These are phyloP conservation scores for Sphaerulina vaccinii DNA, from an alignment of 2,329 filamentous ascomycete species.

Conservation along the genomic window DNA sequence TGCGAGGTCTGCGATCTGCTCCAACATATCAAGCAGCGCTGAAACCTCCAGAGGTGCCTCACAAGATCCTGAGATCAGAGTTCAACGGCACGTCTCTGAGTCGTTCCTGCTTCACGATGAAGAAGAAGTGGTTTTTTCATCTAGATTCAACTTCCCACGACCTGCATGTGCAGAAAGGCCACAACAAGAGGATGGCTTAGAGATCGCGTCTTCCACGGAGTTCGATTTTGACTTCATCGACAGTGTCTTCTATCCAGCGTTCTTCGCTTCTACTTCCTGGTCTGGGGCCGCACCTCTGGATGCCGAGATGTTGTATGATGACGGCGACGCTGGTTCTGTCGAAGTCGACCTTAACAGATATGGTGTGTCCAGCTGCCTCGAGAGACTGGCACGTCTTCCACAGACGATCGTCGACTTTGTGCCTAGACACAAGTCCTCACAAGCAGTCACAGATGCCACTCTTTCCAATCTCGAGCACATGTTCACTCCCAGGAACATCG, in stretches of 20 bases:
- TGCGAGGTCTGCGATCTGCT: background rate
- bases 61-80: conserved; percentile 1
- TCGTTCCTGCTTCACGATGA: conserved; percentile 11
- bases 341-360: background rate
- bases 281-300: background rate
- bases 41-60: background rate
- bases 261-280: conserved; percentile 8
- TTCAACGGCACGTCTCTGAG: background rate
- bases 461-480: conserved; percentile 6
- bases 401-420: background rate
- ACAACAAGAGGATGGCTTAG: background rate
- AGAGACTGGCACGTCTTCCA: background rate
- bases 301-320: background rate
- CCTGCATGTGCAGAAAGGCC: background rate
- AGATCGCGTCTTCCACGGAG: background rate
- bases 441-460: background rate
- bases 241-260: conserved; percentile 8
- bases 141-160: conserved; percentile 15
- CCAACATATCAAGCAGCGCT: background rate
- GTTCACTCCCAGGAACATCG: background rate
- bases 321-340: background rate
- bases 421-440: background rate
- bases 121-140: conserved; percentile 14
- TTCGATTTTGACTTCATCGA: conserved; percentile 12
- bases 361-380: conserved; percentile 1